A percentile compares a stretch with the other conserved stretches of the same genome.
phyloP scores from a whole-genome alignment of 192 early-diverging fungal species.

The Gigaspora rosea region DNA sequence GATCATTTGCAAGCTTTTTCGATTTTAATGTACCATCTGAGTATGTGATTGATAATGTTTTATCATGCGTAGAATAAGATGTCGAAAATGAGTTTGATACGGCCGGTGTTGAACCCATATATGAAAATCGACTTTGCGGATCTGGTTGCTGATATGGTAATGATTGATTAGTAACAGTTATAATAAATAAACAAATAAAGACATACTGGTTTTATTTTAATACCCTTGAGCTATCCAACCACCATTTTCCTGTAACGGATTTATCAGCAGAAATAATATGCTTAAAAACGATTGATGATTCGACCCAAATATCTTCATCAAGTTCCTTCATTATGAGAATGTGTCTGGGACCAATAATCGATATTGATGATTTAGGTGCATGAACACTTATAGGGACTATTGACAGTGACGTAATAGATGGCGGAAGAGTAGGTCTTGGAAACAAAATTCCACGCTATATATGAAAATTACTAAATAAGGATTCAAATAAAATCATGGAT shows the following conservation, averaged over 20 bases:
- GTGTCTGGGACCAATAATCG: neutral
- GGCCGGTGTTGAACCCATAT: conserved; percentile 54
- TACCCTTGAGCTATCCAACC: conserved; percentile 67
- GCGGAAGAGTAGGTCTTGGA: conserved; percentile 3
- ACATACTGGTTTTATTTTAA: neutral
- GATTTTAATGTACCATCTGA: conserved; percentile 2
- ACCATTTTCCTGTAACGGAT: conserved; percentile 47
- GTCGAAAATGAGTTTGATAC: conserved; percentile 29
- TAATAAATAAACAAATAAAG: neutral
- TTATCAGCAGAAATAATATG: conserved; percentile 37
- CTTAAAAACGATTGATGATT: conserved; percentile 45
- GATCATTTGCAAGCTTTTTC: neutral
- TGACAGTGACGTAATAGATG: conserved; percentile 1
- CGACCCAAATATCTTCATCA: conserved; percentile 37
- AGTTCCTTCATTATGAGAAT: conserved; percentile 40
- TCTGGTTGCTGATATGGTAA: conserved; percentile 33
- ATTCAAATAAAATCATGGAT: neutral
- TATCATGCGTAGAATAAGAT: conserved; percentile 14
- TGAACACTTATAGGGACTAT: neutral
- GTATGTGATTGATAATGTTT: neutral
- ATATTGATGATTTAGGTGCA: neutral
- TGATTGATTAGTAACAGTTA: neutral
- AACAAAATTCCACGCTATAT: neutral
- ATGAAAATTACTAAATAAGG: conserved; percentile 5
- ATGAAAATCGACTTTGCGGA: conserved; percentile 60